A percentile compares a stretch with the other conserved stretches of the same genome.
These are phyloP conservation scores for Ogataea hybrid DNA, from an alignment of 1,139 yeast genomes.

Conservation along the genomic window DNA sequence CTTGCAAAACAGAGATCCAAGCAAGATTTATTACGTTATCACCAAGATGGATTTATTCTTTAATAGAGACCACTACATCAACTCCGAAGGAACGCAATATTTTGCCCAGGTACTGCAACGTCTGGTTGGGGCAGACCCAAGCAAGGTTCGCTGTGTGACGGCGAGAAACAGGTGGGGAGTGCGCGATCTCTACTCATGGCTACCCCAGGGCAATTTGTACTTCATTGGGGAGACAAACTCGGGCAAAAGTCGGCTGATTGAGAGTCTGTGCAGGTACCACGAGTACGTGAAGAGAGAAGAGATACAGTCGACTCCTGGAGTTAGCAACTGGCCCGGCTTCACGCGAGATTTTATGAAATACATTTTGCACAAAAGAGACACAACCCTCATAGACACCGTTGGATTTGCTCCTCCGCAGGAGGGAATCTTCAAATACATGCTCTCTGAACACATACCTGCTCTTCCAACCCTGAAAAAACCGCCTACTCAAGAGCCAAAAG, in stretches of 20 bases:
- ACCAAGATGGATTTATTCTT: conserved; percentile 59
- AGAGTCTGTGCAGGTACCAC: conserved; percentile 34
- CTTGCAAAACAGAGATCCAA: conserved; percentile 36
- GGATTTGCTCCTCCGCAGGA: background rate
- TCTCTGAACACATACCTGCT: background rate
- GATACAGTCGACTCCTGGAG: background rate
- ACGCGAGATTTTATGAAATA: background rate
- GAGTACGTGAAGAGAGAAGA: background rate
- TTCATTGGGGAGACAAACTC: conserved; percentile 72
- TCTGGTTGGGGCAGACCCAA: conserved; percentile 41
- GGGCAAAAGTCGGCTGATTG: conserved; percentile 72
- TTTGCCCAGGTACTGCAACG: conserved; percentile 42
- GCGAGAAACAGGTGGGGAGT: conserved; percentile 55
- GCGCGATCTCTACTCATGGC: conserved; percentile 32
- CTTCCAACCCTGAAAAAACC: background rate
- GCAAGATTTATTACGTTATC: conserved; percentile 48
- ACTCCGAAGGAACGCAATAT: conserved; percentile 42
- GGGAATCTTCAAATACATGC: background rate
- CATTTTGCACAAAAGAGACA: background rate
- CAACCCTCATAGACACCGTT: background rate
- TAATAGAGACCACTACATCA: conserved; percentile 33
- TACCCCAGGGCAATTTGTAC: conserved; percentile 46
- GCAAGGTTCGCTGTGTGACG: conserved; percentile 49
- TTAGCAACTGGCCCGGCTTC: background rate
- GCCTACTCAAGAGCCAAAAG: background rate